These are phyloP conservation scores for Buddleja alternifolia DNA, from an alignment of 257 asterid species.

Conservation along the genomic window DNA sequence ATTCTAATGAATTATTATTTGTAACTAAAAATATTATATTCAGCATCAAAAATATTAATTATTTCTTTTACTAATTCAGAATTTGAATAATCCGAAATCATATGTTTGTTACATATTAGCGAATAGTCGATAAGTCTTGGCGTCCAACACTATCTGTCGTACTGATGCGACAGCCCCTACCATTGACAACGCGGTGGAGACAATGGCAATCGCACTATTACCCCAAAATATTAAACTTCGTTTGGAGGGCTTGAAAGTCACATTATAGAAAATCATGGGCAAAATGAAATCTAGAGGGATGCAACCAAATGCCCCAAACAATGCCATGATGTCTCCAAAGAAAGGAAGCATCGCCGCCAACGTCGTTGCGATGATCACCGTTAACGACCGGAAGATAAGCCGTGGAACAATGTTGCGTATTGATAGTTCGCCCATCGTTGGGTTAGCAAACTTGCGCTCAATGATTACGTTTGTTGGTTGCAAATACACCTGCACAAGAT, in stretches of 20 bases:
- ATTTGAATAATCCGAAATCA: too few relatives aligned
- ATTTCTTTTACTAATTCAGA: too few relatives aligned
- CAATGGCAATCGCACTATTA: conserved; percentile 44
- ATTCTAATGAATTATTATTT: too few relatives aligned
- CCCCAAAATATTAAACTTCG: conserved; percentile 46
- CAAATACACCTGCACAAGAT: conserved; percentile 61
- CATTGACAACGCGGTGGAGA: conserved; percentile 44
- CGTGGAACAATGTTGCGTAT: conserved; percentile 54
- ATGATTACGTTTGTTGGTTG: conserved; percentile 68
- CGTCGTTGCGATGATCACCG: conserved; percentile 51
- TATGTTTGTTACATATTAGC: conserved; percentile 48
- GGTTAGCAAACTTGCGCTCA: conserved; percentile 58
- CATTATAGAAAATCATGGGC: conserved; percentile 68
- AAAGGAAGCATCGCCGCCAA: conserved; percentile 81
- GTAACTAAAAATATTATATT: too few relatives aligned
- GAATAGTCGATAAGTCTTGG: conserved; percentile 54
- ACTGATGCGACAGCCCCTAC: conserved; percentile 66
- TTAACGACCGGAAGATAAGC: conserved; percentile 49
- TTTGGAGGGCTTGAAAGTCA: conserved; percentile 57
- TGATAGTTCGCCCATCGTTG: conserved; percentile 45
- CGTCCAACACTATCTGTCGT: conserved; percentile 62
- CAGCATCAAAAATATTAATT: too few relatives aligned
- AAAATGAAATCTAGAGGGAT: conserved; percentile 69
- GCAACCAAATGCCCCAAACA: conserved; percentile 69
- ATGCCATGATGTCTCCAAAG: conserved; percentile 78